Percentiles rank a stretch among this genome's conserved stretches.
Evolutionary conservation across 1,284 basidiomycete genomes (phyloP).

Genomic region (Rhodotorula sp.): DNA sequence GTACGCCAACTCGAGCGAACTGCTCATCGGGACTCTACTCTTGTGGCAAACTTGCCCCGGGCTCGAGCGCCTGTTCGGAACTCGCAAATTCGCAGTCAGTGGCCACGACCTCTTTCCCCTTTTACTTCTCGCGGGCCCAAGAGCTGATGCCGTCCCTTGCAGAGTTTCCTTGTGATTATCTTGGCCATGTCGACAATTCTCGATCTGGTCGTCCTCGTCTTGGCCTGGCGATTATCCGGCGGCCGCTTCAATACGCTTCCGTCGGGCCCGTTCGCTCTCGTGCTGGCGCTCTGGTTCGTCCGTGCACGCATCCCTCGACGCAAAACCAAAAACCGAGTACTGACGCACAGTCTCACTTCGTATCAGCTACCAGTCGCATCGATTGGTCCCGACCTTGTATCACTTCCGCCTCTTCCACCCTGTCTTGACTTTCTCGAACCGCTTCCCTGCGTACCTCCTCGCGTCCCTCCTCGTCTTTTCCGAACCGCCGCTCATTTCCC

Average conservation of each 20-base stretch:
- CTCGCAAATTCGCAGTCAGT: conserved; percentile 81
- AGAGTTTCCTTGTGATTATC: conserved; percentile 74
- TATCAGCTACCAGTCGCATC: conserved; percentile 24
- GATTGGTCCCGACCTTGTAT: conserved; percentile 30
- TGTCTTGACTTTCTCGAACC: conserved; percentile 20
- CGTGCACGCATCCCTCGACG: conserved; percentile 57
- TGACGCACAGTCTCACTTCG: too few species aligned
- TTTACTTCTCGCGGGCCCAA: not conserved
- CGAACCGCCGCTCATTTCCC: conserved; percentile 63
- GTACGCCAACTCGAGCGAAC: conserved; percentile 78
- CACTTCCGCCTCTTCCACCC: conserved; percentile 34
- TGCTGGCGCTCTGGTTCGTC: conserved; percentile 73
- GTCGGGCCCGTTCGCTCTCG: conserved; percentile 65
- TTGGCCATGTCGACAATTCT: conserved; percentile 64
- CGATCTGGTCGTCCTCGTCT: conserved; percentile 62
- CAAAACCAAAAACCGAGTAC: conserved; percentile 60
- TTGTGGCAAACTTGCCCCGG: conserved; percentile 70
- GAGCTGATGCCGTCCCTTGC: conserved; percentile 9
- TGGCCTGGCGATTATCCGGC: conserved; percentile 55
- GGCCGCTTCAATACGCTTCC: conserved; percentile 69
- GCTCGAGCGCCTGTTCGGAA: conserved; percentile 82
- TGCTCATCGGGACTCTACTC: conserved; percentile 71
- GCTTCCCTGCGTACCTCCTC: conserved; percentile 28
- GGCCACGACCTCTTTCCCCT: not conserved
- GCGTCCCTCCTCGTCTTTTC: conserved; percentile 57